Percentiles rank a stretch among this genome's conserved stretches.
phyloP scores from a whole-genome alignment of 106 monocot genomes.

The Chionographis japonica region DNA sequence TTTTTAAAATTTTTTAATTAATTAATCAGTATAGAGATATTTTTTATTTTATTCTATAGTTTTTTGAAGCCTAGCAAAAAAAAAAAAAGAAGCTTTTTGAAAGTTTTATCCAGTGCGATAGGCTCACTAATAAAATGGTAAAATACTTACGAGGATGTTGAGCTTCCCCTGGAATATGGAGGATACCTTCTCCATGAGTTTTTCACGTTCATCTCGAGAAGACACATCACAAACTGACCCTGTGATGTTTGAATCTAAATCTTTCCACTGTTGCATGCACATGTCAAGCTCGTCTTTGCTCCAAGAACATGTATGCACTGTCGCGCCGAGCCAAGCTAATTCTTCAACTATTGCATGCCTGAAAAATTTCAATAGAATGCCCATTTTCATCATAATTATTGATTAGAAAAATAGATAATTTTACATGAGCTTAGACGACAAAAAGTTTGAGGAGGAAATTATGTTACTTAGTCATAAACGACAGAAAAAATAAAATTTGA shows the following conservation, averaged over 20 bases:
- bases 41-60: no score
- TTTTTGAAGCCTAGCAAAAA: no score
- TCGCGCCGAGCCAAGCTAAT: constrained; percentile 31
- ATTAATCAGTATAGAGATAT: no score
- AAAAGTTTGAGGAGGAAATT: no score
- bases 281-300: constrained; percentile 34
- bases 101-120: no score
- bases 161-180: constrained; percentile 40
- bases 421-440: no score
- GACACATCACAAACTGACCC: constrained; percentile 46
- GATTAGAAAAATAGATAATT: no score
- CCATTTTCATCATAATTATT: no score
- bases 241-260: constrained; percentile 17
- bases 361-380: not conserved
- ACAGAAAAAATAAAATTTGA: no score
- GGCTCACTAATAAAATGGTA: not conserved
- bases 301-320: constrained; percentile 45
- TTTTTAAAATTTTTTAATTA: no score
- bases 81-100: no score
- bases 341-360: constrained; percentile 52
- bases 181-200: constrained; percentile 18
- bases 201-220: constrained; percentile 21
- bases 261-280: constrained; percentile 31
- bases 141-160: constrained; percentile 34
- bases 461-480: no score